phyloP scores from a whole-genome alignment of 163 green algal species.

The Scenedesmus sp. region DNA sequence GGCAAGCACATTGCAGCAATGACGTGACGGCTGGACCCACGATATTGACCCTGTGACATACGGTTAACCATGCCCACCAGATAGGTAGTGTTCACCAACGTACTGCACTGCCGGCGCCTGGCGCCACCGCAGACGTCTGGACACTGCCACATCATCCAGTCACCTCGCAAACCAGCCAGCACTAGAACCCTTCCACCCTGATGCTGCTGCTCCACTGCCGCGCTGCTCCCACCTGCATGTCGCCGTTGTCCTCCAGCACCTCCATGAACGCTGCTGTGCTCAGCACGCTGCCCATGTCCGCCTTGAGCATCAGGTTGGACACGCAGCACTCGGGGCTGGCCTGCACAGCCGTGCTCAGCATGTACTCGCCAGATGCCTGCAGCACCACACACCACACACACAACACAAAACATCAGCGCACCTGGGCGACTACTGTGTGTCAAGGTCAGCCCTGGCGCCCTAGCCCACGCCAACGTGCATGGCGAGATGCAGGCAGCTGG shows the following conservation, averaged over 20 bases:
- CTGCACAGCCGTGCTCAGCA: conserved; percentile 39
- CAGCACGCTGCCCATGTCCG: conserved; percentile 41
- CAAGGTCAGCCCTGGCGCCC: too few relatives aligned
- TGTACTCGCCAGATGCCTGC: conserved; percentile 56
- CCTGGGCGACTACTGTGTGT: too few relatives aligned
- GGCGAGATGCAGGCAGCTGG: neutral
- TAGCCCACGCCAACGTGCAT: too few relatives aligned
- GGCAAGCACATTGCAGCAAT: neutral
- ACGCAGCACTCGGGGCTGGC: conserved; percentile 50
- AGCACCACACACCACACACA: neutral
- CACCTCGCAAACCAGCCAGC: neutral
- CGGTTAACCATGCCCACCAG: too few relatives aligned
- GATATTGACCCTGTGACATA: too few relatives aligned
- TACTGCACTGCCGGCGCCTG: too few relatives aligned
- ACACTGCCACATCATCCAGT: too few relatives aligned
- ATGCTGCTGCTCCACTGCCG: neutral
- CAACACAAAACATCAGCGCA: neutral
- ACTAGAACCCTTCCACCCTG: neutral
- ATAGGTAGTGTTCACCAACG: too few relatives aligned
- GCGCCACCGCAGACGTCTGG: too few relatives aligned
- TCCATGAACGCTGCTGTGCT: conserved; percentile 49
- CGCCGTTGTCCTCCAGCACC: conserved; percentile 53
- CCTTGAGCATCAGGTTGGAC: conserved; percentile 39
- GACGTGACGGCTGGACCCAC: too few relatives aligned
- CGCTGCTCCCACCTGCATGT: conserved; percentile 46